Percentiles rank a stretch among this genome's conserved stretches.
Conservation (phyloP, 805 yeast species). For the Lipomyces kockii region DNA sequence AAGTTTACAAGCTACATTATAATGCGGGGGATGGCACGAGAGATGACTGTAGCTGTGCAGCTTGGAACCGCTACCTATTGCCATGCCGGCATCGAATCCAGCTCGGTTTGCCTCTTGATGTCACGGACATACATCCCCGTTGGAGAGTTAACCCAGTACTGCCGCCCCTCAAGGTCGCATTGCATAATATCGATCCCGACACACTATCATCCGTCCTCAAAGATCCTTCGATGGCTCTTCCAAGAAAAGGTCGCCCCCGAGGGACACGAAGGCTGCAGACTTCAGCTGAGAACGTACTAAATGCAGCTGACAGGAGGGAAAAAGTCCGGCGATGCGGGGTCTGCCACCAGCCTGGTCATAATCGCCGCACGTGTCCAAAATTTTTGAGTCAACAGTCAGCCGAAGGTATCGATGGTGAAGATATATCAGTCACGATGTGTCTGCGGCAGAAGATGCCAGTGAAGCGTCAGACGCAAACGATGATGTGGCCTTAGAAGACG, state of each 20-base stretch:
- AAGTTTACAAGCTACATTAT: background rate
- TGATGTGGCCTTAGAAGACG: background rate
- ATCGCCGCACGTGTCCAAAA: background rate
- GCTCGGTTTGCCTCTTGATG: background rate
- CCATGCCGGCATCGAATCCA: slow-evolving; percentile 1
- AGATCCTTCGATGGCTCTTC: background rate
- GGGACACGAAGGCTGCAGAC: background rate
- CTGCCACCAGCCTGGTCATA: background rate
- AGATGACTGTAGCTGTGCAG: background rate
- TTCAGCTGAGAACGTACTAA: background rate
- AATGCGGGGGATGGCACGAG: background rate
- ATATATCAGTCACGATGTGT: too few relatives aligned
- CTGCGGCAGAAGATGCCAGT: background rate
- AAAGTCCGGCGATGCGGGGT: background rate
- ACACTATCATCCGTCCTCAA: background rate
- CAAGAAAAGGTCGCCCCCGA: background rate
- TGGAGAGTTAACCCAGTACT: background rate
- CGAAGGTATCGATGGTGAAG: background rate
- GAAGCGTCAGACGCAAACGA: background rate
- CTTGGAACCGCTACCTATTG: background rate
- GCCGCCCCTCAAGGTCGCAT: background rate
- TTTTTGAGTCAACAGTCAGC: background rate
- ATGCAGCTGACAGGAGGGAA: background rate
- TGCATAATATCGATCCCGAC: background rate
- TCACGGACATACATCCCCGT: background rate